Percentiles rank a stretch among this genome's conserved stretches.
These are phyloP conservation scores for Arxiozyma bovina DNA, from an alignment of 1,139 yeast species.

Conservation along the genomic window DNA sequence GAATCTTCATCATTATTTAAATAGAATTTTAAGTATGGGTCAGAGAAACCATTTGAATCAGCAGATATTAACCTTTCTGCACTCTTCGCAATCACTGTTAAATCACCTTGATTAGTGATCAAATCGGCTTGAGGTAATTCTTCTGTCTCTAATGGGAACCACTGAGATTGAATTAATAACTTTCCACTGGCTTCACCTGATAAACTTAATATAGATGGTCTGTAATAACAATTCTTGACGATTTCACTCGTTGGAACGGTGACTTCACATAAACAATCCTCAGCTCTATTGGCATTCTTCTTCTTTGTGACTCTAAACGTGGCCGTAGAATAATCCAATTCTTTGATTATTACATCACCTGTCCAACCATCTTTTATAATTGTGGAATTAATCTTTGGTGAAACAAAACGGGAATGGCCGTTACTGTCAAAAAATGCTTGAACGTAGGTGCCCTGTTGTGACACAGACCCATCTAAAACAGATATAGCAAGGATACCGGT, in stretches of 20 bases:
- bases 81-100: slow-evolving; percentile 52
- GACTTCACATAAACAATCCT: slow-evolving; percentile 53
- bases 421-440: slow-evolving; percentile 71
- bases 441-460: slow-evolving; percentile 48
- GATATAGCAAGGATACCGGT: slow-evolving; percentile 73
- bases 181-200: slow-evolving; percentile 39
- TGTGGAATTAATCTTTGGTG: slow-evolving; percentile 41
- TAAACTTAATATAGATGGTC: slow-evolving; percentile 50
- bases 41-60: slow-evolving; percentile 86
- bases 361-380: slow-evolving; percentile 44
- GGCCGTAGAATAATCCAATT: slow-evolving; percentile 64
- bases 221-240: slow-evolving; percentile 53
- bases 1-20: slow-evolving; percentile 50
- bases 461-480: slow-evolving; percentile 48
- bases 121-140: slow-evolving; percentile 68
- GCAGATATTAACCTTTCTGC: slow-evolving; percentile 74
- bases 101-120: slow-evolving; percentile 64
- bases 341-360: slow-evolving; percentile 68
- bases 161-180: slow-evolving; percentile 56
- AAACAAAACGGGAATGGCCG: slow-evolving; percentile 51
- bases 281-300: slow-evolving; percentile 45
- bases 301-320: slow-evolving; percentile 53
- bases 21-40: slow-evolving; percentile 70
- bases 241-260: slow-evolving; percentile 62
- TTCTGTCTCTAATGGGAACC: slow-evolving; percentile 63